Base-by-base conservation (phyloP, 176 grass and related monocot species). In the Saccharum spontaneum region DNA sequence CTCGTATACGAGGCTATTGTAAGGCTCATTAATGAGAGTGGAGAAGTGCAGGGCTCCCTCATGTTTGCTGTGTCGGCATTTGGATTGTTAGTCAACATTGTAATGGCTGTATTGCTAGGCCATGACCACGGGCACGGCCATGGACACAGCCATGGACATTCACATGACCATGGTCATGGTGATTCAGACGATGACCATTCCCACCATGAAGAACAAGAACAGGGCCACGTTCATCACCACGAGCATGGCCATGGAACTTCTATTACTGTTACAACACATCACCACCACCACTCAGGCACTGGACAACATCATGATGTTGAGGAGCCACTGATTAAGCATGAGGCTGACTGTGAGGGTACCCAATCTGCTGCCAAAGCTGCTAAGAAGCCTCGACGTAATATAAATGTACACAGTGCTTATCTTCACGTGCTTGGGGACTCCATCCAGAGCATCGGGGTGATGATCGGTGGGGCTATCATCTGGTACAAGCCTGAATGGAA, bases 401-500 rank as follows among this genome's bases (percentile, higher is more conserved):
- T 99, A 79, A 99, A 99, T 54, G 94, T 99, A 36, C 97, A 99
- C 78, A 99, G 97, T 73, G 97, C 97, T 45, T 99, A 97, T 82
- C 81, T 99, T 49, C 97, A 98, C 13, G 91, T 96, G 2, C 79
- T 98, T 20, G 97, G 97, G 14, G 97, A 98, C 71, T 98, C 97
- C 7, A 86, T 98, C 80, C 97, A 98, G 69, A 98, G 97, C 73
- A 61, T 98, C 0, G 97, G 97, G 4, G 97, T 99, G 7, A 99
- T 99, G 97, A 86, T 97, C 22, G 94, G 97, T 76, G 97, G 97
- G n/a, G 97, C 84, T 79, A 57, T 97, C 73, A 99, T 99, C 80
- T 99, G 97, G 97, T 99, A 99, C 86, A 99, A 99, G 76, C 97
- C 97, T 0, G 94, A 99, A 48, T 97, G 92, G 94, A 99, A 99